Percentiles rank a stretch among this genome's conserved stretches.
These are phyloP conservation scores for Platanus orientalis DNA, from an alignment of 164 flowering plant genomes.

Conservation along the genomic window DNA sequence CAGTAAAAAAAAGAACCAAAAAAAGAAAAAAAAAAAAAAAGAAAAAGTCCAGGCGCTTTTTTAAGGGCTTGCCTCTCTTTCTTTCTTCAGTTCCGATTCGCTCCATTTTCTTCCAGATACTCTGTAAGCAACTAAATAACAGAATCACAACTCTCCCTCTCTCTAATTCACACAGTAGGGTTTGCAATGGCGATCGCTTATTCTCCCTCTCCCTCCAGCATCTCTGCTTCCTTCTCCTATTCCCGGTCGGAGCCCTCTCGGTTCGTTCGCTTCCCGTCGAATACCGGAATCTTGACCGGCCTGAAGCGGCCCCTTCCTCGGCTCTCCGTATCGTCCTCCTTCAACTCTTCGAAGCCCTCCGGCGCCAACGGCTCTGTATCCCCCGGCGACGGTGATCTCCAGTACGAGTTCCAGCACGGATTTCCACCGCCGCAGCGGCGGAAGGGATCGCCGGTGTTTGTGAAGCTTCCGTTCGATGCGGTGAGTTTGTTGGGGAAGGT, in stretches of 20 bases:
- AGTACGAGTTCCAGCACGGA: slow-evolving; percentile 37
- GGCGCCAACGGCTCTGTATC: slow-evolving; percentile 28
- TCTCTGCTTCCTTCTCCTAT: slow-evolving; percentile 25
- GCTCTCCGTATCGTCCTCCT: slow-evolving; percentile 21
- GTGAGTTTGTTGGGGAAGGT: slow-evolving; percentile 23
- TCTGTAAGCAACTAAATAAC: too few species aligned
- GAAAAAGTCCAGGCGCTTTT: too few species aligned
- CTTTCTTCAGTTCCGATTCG: too few species aligned
- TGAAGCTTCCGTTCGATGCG: slow-evolving; percentile 45
- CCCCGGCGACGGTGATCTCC: slow-evolving; percentile 31
- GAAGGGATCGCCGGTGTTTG: slow-evolving; percentile 47
- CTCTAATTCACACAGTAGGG: slow-evolving; percentile 13
- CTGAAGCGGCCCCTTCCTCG: slow-evolving; percentile 12
- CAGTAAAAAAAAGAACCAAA: too few species aligned
- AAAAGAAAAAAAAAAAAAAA: too few species aligned
- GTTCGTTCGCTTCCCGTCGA: neutral
- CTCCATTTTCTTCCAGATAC: too few species aligned
- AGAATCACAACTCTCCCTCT: too few species aligned
- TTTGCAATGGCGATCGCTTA: too few species aligned
- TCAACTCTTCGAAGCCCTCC: slow-evolving; percentile 34
- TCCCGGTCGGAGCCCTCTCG: slow-evolving; percentile 16
- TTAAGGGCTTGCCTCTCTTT: too few species aligned
- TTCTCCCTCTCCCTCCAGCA: neutral
- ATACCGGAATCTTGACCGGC: neutral
- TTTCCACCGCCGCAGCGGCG: slow-evolving; percentile 21